Evolutionary conservation across 2,329 filamentous ascomycete species (phyloP).

Genomic region (Aspergillus brasiliensis): DNA sequence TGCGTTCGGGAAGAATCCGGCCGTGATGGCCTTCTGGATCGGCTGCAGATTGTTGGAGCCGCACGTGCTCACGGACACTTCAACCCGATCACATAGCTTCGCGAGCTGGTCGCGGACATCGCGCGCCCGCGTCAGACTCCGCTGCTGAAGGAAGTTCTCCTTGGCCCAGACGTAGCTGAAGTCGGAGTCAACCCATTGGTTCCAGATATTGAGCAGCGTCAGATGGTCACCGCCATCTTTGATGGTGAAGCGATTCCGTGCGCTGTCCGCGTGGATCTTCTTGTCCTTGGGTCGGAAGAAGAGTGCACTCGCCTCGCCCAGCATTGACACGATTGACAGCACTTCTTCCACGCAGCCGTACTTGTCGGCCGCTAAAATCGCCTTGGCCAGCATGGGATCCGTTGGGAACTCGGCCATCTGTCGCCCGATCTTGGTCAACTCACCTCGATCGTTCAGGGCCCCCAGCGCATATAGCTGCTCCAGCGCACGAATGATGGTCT

Average conservation of each 20-base stretch:
- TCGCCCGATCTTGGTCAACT: conserved; percentile 85
- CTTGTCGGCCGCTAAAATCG: conserved; percentile 83
- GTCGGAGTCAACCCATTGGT: conserved; percentile 91
- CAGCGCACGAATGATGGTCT: conserved; percentile 83
- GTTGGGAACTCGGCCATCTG: conserved; percentile 96
- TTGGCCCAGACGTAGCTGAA: conserved; percentile 84
- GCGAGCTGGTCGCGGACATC: conserved; percentile 91
- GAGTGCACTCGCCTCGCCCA: conserved; percentile 81
- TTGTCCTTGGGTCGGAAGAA: conserved; percentile 98
- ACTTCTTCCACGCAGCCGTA: conserved; percentile 94
- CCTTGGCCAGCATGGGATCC: conserved; percentile 87
- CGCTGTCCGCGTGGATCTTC: conserved; percentile 92
- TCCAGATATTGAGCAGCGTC: conserved; percentile 88
- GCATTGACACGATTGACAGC: conserved; percentile 89
- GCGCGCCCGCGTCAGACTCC: conserved; percentile 81
- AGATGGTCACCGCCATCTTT: conserved; percentile 90
- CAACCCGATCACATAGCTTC: conserved; percentile 90
- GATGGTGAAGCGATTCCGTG: conserved; percentile 82
- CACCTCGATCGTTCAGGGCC: conserved; percentile 82
- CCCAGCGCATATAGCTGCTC: conserved; percentile 91
- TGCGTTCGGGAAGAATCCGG: conserved; percentile 93
- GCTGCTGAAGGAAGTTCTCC: conserved; percentile 92
- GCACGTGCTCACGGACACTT: conserved; percentile 69
- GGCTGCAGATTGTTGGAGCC: conserved; percentile 73
- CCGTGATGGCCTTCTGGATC: conserved; percentile 83